Evolutionary conservation across 352 stramenopile species (phyloP).

Genomic region (Globisporangium recalcitrans): DNA sequence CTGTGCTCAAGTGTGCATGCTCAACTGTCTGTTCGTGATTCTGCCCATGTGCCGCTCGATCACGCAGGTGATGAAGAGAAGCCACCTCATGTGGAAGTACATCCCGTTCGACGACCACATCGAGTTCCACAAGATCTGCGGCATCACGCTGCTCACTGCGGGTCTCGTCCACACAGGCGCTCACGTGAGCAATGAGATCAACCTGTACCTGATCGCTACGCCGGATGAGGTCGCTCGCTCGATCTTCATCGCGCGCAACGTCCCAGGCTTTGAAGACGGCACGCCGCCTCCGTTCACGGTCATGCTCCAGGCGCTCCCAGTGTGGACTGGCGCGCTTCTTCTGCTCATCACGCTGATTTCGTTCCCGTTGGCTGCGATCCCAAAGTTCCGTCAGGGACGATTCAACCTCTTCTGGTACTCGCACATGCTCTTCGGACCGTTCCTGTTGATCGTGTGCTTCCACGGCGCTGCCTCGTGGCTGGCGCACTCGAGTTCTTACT

Average conservation of each 20-base stretch:
- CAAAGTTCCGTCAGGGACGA: slow-evolving; percentile 64
- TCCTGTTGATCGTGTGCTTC: slow-evolving; percentile 59
- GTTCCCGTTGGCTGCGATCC: slow-evolving; percentile 63
- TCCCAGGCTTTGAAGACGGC: slow-evolving; percentile 30
- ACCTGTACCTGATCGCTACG: slow-evolving; percentile 62
- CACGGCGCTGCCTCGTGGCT: slow-evolving; percentile 69
- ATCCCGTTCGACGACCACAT: slow-evolving; percentile 82
- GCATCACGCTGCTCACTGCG: slow-evolving; percentile 48
- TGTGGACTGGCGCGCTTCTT: slow-evolving; percentile 71
- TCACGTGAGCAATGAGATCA: slow-evolving; percentile 67
- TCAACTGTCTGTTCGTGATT: slow-evolving; percentile 74
- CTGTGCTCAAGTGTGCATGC: slow-evolving; percentile 70
- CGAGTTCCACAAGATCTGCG: slow-evolving; percentile 73
- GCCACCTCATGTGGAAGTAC: slow-evolving; percentile 54
- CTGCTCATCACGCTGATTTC: slow-evolving; percentile 60
- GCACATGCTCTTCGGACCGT: slow-evolving; percentile 74
- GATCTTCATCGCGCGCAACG: slow-evolving; percentile 52
- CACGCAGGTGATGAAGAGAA: slow-evolving; percentile 66
- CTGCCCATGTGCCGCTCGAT: slow-evolving; percentile 79
- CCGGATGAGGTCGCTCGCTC: slow-evolving; percentile 51
- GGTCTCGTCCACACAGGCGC: slow-evolving; percentile 59
- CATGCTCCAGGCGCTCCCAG: slow-evolving; percentile 63
- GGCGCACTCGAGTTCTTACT: slow-evolving; percentile 46
- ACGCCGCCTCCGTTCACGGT: slow-evolving; percentile 49
- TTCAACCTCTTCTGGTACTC: slow-evolving; percentile 84